Evolutionary conservation across 768 basidiomycete genomes (phyloP).

Genomic region (Panaeolus cyanescens): DNA sequence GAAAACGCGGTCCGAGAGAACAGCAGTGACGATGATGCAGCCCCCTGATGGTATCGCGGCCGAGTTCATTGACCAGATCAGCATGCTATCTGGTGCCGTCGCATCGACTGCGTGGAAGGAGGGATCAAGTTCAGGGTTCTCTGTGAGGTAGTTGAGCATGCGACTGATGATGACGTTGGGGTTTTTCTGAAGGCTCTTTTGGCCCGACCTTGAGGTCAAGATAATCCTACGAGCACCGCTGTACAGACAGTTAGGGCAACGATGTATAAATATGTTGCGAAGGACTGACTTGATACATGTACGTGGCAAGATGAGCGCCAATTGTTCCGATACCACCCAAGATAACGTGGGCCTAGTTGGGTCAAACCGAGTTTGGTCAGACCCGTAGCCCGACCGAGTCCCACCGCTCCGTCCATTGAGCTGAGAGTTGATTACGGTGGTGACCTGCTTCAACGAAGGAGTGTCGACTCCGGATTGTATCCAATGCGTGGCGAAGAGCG

Average conservation of each 20-base stretch:
- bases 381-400: no score
- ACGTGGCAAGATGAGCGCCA: conserved; percentile 37
- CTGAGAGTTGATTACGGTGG: neutral
- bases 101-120: conserved; percentile 33
- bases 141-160: conserved; percentile 28
- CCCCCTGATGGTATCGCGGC: conserved; percentile 36
- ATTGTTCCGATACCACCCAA: conserved; percentile 40
- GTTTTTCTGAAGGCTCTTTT: conserved; percentile 17
- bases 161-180: conserved; percentile 22
- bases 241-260: neutral
- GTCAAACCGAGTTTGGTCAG: conserved; percentile 31
- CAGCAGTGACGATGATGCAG: conserved; percentile 31
- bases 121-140: conserved; percentile 25
- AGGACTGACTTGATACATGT: conserved; percentile 39
- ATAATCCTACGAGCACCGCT: conserved; percentile 37
- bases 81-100: conserved; percentile 17
- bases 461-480: conserved; percentile 14
- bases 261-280: neutral
- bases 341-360: conserved; percentile 34
- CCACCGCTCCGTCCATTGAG: no score
- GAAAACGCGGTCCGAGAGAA: conserved; percentile 32
- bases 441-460: neutral
- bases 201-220: conserved; percentile 37
- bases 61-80: conserved; percentile 18
- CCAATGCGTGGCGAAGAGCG: conserved; percentile 4